A percentile compares a stretch with the other conserved stretches of the same genome.
Conservation (phyloP, 2,329 filamentous ascomycete genomes). For the Xylaria sp. region DNA sequence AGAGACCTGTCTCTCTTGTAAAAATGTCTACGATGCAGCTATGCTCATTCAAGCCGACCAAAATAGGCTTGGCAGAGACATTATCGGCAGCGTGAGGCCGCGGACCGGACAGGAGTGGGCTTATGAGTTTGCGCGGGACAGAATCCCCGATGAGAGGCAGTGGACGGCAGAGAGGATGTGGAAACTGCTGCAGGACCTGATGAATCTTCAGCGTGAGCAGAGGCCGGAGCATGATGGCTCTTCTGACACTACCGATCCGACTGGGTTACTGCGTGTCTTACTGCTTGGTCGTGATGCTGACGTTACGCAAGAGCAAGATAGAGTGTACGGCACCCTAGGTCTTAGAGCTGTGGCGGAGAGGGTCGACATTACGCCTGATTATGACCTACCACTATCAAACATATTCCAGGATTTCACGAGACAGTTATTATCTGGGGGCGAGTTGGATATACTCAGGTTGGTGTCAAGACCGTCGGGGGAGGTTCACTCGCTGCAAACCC, state of each 20-base stretch:
- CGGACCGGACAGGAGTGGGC: background rate
- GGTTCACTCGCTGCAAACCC: background rate
- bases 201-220: background rate
- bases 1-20: background rate
- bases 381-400: background rate
- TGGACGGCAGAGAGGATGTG: background rate
- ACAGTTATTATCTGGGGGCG: background rate
- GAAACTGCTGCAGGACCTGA: background rate
- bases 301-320: background rate
- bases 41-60: background rate
- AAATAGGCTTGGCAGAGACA: background rate
- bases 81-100: background rate
- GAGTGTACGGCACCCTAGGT: conserved; percentile 3
- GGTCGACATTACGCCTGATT: background rate
- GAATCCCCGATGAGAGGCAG: background rate
- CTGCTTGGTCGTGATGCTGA: background rate
- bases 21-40: background rate
- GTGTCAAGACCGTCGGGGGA: background rate
- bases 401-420: background rate
- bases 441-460: conserved; percentile 1
- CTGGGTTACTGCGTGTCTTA: background rate
- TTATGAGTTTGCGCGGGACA: background rate
- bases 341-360: background rate
- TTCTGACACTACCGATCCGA: background rate
- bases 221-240: background rate